Evolutionary conservation across 805 yeast genomes (phyloP).

Genomic region (Barnettozyma vustinii): DNA sequence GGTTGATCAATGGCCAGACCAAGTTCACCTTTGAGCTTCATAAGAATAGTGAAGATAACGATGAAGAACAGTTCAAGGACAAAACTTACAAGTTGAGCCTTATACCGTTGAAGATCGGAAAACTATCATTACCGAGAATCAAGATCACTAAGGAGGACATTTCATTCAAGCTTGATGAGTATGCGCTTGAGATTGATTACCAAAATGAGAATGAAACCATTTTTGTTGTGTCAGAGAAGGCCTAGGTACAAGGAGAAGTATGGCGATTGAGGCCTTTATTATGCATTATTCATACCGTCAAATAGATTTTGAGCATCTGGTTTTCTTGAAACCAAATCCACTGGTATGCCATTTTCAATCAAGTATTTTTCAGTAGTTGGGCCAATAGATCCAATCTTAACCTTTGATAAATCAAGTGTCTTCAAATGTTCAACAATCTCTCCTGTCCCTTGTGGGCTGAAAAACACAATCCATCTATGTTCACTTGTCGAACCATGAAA

Average conservation of each 20-base stretch:
- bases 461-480: constrained; percentile 70
- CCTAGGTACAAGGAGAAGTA: background rate
- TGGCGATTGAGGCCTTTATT: background rate
- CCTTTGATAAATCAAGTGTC: constrained; percentile 7
- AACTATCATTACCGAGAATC: constrained; percentile 59
- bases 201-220: constrained; percentile 65
- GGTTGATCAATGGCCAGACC: constrained; percentile 77
- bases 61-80: constrained; percentile 14
- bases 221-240: constrained; percentile 59
- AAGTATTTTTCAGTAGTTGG: constrained; percentile 81
- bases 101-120: constrained; percentile 75
- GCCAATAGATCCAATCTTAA: constrained; percentile 75
- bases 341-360: constrained; percentile 42
- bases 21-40: constrained; percentile 41
- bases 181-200: constrained; percentile 54
- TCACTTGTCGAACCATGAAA: constrained; percentile 9
- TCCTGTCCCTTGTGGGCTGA: constrained; percentile 86
- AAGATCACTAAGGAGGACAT: constrained; percentile 34
- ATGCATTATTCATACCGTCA: constrained; percentile 24
- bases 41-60: constrained; percentile 15
- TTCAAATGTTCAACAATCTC: constrained; percentile 46
- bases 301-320: constrained; percentile 66
- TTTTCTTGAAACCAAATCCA: constrained; percentile 59
- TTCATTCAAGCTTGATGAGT: constrained; percentile 27
- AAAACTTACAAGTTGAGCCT: constrained; percentile 36